A percentile compares a stretch with the other conserved stretches of the same genome.
These are phyloP conservation scores for Lachnellula suecica DNA, from an alignment of 2,329 filamentous ascomycete species.

Conservation along the genomic window DNA sequence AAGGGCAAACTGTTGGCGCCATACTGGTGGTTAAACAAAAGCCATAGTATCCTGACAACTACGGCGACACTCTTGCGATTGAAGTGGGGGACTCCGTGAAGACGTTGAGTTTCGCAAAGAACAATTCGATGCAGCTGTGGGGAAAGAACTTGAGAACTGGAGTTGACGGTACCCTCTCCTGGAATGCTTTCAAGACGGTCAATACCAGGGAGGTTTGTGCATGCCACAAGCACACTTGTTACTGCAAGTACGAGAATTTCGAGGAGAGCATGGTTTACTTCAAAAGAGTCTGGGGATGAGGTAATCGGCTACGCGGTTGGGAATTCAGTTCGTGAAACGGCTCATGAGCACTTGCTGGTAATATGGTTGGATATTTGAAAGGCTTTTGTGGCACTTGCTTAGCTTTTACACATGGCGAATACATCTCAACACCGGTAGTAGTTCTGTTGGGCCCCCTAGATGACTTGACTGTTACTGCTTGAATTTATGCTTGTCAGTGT, in stretches of 20 bases:
- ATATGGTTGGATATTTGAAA: no score
- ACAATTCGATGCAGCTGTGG: not conserved
- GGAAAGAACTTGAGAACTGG: not conserved
- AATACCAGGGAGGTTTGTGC: not conserved
- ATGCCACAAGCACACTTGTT: not conserved
- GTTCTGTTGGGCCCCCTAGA: no score
- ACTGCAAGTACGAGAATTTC: not conserved
- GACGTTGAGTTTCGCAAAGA: no score
- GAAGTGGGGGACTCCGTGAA: not conserved
- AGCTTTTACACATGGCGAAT: no score
- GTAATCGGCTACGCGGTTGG: no score
- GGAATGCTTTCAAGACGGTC: not conserved
- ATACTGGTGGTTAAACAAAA: constrained; percentile 16
- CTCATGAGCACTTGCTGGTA: no score
- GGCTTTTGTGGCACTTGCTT: no score
- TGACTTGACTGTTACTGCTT: no score
- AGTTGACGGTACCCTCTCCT: not conserved
- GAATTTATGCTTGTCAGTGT: no score
- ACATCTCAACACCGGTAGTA: no score
- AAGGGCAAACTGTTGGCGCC: no score
- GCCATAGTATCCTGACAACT: not conserved
- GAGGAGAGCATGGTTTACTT: not conserved
- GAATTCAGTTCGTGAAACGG: no score
- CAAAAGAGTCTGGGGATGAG: not conserved
- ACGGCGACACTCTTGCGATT: not conserved